Evolutionary conservation across 768 basidiomycete species (phyloP), one percentile per base, ranked within the genome.

Genomic region (Austroboletus eburneus): DNA sequence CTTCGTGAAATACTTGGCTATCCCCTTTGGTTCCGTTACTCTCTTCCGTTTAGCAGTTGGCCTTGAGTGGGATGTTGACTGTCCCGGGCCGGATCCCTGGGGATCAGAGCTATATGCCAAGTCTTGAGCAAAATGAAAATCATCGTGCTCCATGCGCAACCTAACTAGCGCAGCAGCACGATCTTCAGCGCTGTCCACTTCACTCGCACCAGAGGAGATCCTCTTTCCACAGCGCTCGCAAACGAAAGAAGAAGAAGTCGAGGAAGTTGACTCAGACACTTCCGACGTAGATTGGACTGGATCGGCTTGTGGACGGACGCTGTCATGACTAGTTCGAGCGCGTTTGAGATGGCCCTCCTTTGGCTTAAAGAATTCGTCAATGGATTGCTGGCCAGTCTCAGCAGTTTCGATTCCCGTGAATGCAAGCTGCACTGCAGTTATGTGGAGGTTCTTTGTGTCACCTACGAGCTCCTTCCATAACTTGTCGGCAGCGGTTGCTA

Each of bases 391-490:
- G 12, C 94, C 94, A 1, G 71, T 67, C 60, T 91, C 91, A 35
- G 78, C 67, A 2, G 73, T 69, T 55, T 86, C 90, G 32, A 96
- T 79, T 3, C 89, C 89, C 6, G 83, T 77, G 57, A 96, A 92
- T 5, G 77, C 77, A 33, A 96, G 72, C 25, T 75, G 71, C 7
- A 98, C 76, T 54, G 76, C 78, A 21, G 83, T 85, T 33, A 96
- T 74, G 46, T 86, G 85, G 66, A 90, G 72, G 2, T 67, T 66
- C 13, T 58, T 64, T 57, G 52, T 64, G 43, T 62, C 74, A 24
- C 85, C 86, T n/a, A 88, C 74, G 2, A 93, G 77, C 48, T 94
- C 91, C 53, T 84, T 87, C 85, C 93, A 90, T 2, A 99, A 73
- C 59, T 80, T 85, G 57, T 88, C 79, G 4, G 83, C 94, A 20